A percentile compares a stretch with the other conserved stretches of the same genome.
These are phyloP conservation scores for Dothistroma pini DNA, from an alignment of 2,329 filamentous ascomycete species.

Conservation along the genomic window DNA sequence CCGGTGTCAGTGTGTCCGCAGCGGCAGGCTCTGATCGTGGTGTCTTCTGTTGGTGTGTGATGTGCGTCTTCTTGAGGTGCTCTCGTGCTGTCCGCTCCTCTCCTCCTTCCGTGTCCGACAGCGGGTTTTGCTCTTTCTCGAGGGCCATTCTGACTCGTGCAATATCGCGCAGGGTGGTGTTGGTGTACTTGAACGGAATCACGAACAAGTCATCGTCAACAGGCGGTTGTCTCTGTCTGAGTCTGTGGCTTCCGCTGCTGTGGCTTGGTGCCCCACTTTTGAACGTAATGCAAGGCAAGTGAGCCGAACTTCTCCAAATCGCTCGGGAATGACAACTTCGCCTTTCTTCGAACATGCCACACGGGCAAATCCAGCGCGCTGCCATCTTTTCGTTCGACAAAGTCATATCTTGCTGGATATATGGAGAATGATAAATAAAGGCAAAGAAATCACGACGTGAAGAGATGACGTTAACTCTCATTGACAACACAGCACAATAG, in stretches of 20 bases:
- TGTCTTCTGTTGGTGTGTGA: slow-evolving; percentile 37
- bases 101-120: slow-evolving; percentile 45
- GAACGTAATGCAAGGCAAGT: not conserved
- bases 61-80: slow-evolving; percentile 60
- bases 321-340: not conserved
- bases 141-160: slow-evolving; percentile 25
- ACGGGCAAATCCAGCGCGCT: not conserved
- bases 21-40: not conserved
- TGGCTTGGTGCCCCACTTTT: not conserved
- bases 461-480: not conserved
- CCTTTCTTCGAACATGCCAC: not conserved
- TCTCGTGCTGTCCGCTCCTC: slow-evolving; percentile 56
- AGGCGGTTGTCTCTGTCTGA: not conserved
- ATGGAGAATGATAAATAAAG: not conserved
- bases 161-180: not conserved
- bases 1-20: slow-evolving; percentile 14
- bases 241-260: not conserved
- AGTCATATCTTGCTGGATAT: not conserved
- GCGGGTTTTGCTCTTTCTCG: slow-evolving; percentile 20
- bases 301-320: not conserved
- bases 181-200: not conserved
- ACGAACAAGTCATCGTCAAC: slow-evolving; percentile 1
- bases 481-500: not conserved
- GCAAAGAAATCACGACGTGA: not conserved
- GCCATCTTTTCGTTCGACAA: not conserved